phyloP scores from a whole-genome alignment of 192 early-diverging fungal species.

The Chytriomyces hyalinus region DNA sequence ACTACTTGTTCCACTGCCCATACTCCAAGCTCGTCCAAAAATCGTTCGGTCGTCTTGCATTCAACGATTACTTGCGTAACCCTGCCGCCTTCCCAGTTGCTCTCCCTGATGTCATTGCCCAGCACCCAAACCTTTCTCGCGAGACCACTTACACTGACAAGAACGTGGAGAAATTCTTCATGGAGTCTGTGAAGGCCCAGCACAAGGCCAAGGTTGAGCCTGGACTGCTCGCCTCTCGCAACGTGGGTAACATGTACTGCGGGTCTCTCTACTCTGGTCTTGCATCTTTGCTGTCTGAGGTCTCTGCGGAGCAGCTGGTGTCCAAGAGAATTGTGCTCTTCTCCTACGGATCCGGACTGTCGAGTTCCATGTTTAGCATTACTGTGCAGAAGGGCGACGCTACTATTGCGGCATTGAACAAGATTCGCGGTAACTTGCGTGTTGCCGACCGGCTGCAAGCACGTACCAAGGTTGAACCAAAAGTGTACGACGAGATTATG shows the following conservation, averaged over 20 bases:
- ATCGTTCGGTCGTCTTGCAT: conserved; percentile 86
- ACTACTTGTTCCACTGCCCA: conserved; percentile 93
- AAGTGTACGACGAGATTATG: conserved; percentile 81
- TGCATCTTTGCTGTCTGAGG: conserved; percentile 77
- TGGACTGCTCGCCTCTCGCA: conserved; percentile 77
- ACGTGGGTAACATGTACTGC: conserved; percentile 96
- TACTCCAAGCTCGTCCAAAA: conserved; percentile 98
- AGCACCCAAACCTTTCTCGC: conserved; percentile 61
- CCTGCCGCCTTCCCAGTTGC: conserved; percentile 59
- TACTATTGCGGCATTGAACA: conserved; percentile 53
- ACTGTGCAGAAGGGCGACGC: conserved; percentile 72
- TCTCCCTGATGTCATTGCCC: conserved; percentile 49
- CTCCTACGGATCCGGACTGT: conserved; percentile 96
- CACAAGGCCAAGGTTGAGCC: conserved; percentile 81
- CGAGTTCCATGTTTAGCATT: conserved; percentile 93
- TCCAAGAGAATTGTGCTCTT: conserved; percentile 89
- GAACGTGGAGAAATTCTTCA: conserved; percentile 91
- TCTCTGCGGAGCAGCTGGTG: conserved; percentile 68
- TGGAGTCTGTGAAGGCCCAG: conserved; percentile 74
- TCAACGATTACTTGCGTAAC: conserved; percentile 89
- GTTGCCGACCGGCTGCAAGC: conserved; percentile 72
- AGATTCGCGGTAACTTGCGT: conserved; percentile 55
- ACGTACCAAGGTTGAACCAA: conserved; percentile 78
- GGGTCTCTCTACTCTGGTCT: conserved; percentile 77
- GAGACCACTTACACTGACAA: conserved; percentile 84